phyloP scores from a whole-genome alignment of 208 protist species.

The Phytomonas serpens region DNA sequence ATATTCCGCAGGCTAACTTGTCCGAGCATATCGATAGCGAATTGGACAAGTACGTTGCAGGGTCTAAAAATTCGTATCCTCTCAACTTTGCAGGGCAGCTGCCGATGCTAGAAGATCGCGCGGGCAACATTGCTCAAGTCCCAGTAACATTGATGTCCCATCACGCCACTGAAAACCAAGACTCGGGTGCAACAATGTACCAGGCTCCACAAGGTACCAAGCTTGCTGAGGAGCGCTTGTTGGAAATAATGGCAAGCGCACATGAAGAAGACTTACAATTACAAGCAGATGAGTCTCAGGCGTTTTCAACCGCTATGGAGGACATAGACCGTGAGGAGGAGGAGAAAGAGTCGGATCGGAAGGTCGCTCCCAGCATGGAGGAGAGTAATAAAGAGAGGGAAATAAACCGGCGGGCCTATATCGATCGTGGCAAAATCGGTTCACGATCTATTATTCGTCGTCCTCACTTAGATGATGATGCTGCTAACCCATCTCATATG shows the following conservation, averaged over 20 bases:
- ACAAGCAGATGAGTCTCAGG: constrained; percentile 27
- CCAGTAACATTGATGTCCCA: constrained; percentile 61
- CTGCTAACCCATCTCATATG: constrained; percentile 8
- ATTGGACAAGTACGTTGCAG: constrained; percentile 83
- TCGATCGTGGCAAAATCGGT: constrained; percentile 81
- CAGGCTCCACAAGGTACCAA: constrained; percentile 45
- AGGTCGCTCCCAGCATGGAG: constrained; percentile 82
- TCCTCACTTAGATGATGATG: constrained; percentile 28
- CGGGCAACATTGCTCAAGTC: constrained; percentile 76
- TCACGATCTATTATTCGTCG: constrained; percentile 70
- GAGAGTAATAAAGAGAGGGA: constrained; percentile 76
- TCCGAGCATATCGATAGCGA: constrained; percentile 82
- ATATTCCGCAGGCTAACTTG: constrained; percentile 60
- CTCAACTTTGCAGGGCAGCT: constrained; percentile 90
- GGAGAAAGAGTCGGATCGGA: constrained; percentile 27
- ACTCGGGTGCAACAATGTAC: constrained; percentile 49
- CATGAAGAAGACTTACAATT: constrained; percentile 72
- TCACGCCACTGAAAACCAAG: constrained; percentile 65
- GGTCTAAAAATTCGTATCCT: constrained; percentile 60
- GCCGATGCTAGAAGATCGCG: constrained; percentile 78
- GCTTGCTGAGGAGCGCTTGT: constrained; percentile 61
- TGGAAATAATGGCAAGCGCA: constrained; percentile 69
- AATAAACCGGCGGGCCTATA: constrained; percentile 73
- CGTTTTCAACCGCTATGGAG: constrained; percentile 55
- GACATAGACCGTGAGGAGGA: constrained; percentile 76